phyloP scores from a whole-genome alignment of 192 early-diverging fungal species.

The Blastocladiella britannica region DNA sequence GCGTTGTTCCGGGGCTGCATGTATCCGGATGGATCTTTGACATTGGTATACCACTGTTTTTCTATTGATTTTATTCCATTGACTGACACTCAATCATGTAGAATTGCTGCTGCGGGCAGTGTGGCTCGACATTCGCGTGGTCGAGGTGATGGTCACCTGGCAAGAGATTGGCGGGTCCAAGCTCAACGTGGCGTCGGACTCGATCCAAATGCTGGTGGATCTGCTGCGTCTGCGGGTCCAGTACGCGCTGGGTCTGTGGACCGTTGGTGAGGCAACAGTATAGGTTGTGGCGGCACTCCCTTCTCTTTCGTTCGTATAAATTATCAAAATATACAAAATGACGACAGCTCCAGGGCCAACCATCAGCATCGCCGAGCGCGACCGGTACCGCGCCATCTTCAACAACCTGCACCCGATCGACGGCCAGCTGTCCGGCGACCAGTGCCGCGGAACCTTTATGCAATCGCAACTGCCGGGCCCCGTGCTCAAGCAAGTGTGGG shows the following conservation, averaged over 20 bases:
- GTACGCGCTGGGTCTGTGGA: conserved; percentile 67
- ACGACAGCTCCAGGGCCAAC: too few relatives aligned
- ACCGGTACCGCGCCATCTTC: conserved; percentile 34
- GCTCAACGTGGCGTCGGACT: conserved; percentile 66
- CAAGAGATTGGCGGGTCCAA: conserved; percentile 93
- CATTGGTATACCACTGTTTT: too few relatives aligned
- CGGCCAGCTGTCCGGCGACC: conserved; percentile 21
- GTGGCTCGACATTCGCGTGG: conserved; percentile 46
- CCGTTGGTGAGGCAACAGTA: too few relatives aligned
- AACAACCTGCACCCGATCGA: conserved; percentile 21
- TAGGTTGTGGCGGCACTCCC: too few relatives aligned
- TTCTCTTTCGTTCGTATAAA: too few relatives aligned
- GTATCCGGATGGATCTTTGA: conserved; percentile 97
- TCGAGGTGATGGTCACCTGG: conserved; percentile 84
- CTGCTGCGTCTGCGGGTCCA: conserved; percentile 69
- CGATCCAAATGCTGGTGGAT: conserved; percentile 74
- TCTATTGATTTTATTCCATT: too few relatives aligned
- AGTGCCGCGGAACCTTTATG: conserved; percentile 8
- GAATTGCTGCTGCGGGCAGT: conserved; percentile 69
- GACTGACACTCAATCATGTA: too few relatives aligned
- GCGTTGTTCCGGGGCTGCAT: conserved; percentile 76
- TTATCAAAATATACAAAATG: too few relatives aligned
- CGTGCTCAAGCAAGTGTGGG: conserved; percentile 26
- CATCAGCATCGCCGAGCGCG: conserved; percentile 21
- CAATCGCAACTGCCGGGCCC: conserved; percentile 15